Base-by-base conservation (phyloP, 768 basidiomycete species). In the Termitomyces sp. region DNA sequence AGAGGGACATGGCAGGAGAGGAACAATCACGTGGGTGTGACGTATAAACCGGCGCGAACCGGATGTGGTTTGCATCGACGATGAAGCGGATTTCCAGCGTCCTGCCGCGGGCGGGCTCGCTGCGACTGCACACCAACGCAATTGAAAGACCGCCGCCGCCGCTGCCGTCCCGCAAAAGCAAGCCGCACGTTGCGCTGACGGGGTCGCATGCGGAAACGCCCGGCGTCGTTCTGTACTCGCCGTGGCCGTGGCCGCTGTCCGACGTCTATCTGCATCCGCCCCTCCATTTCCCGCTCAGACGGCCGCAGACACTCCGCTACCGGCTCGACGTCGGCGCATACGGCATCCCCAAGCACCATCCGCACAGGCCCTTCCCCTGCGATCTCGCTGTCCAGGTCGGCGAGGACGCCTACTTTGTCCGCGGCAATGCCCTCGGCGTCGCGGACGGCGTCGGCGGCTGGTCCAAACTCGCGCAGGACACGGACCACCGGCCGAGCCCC, bases 401-500 rank as follows among this genome's bases (percentile, higher is more conserved):
- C 40, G 94, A 98, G 68, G 94, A 98, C 65, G 91, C 94, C 5
- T 96, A 94, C 66, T 92, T 92, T 59, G 72, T 91, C 6, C 75
- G 82, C 5, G 81, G 86, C 56, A 89, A 94, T 66, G 90, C 92
- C 6, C 86, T 98, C 77, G 95, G 95, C 17, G 88, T 98, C 9
- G 92, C 94, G 3, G 95, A 98, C 67, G 95, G 95, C 30, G 95
- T 98, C 0, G 95, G 95, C 0, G 94, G 94, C 0, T 97, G 94
- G 94, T 1, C 27, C 48, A 56, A 40, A 50, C 52, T 46, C 41
- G 34, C 51, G 8, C 58, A 49, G 41, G 49, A 17, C 3, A 16
- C 16, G 0, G 5, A 5, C 12, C 3, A 5, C 7, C 57, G 62
- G 0, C 66, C 72, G 17, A 71, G 67, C 50, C 73, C 72, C 4